Evolutionary conservation across 2,329 filamentous ascomycete genomes (phyloP), one percentile per base, ranked within the genome.

Genomic region (Diplocarpon mali): DNA sequence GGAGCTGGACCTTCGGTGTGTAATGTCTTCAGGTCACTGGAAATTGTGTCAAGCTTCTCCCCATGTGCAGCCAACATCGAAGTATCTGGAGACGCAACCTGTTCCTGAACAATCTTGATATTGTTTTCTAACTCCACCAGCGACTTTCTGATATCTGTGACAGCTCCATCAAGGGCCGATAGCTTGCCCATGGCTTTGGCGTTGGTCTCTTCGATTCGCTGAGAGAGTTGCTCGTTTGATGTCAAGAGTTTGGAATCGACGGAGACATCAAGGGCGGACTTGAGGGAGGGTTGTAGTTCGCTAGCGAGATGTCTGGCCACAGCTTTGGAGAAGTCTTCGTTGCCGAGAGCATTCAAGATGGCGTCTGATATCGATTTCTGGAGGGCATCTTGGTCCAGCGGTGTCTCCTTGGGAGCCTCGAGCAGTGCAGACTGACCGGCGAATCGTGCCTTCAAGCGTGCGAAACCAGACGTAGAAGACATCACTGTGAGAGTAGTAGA

Each of bases 281-380:
- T 55, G 39, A 61, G 45, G 10, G 56, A 46, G 9, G 59, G 55
- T 39, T 60, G 49, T 9, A 61, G 54, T 42, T 60, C 54, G 11
- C 47, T 36, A 32, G 57, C 52, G 14, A 61, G 41, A 24, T 57
- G 54, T 11, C 42, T 47, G 11, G 58, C 58, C 32, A 61, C 54
- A 8, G 58, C 55, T 40, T 53, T 57, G 35, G 42, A 45, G 17
- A 48, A 48, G 2, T 48, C 46, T 5, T 48, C 46, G 20, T 38
- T 43, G 32, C 44, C 45, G 12, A 48, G 35, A 12, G 42, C 42
- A 20, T 35, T 36, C 8, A 42, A 38, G 28, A 48, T 34, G 10
- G 46, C 46, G 30, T 45, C 42, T 40, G 46, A 32, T 42, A 48
- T 45, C 37, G 46, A 42, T 28, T 43, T 48, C 39, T 48, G 46